Base-by-base conservation (phyloP, 2,329 filamentous ascomycete species). In the Phyllosticta ampelicida region DNA sequence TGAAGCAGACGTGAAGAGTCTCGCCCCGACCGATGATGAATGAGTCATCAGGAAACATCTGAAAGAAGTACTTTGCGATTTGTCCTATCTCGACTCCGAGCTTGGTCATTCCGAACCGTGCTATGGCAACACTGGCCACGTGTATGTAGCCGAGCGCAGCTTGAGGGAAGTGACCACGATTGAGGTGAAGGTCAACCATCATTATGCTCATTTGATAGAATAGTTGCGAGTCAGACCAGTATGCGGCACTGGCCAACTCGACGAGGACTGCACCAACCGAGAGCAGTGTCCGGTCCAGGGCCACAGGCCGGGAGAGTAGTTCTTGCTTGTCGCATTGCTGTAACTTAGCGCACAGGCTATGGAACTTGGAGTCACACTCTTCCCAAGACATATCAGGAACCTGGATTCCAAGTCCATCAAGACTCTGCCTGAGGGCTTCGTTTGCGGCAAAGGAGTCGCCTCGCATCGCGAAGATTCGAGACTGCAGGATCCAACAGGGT, bases 401-500 rank as follows among this genome's bases (percentile, higher is more conserved):
- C 1, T 80, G 71, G 16, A 91, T 78, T 2, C 83, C 87, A 11
- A 96, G 11, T 85, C 85, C 5, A 29, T 75, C 16, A 96, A 26
- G 74, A 61, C 88, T 90, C 51, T 84, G 80, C 65, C 86, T 86
- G 21, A 96, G 75, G 1, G 83, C 82, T 29, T 79, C 73, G 64
- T 95, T 83, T 0, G 90, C 88, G 4, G 80, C 80, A 20, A 78
- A 73, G 26, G 85, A 83, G 62, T 95, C 83, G 1, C 90, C 90
- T 57, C 80, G 80, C 66, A 91, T 84, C 1, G 87, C 83, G 65
- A 85, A 83, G 51, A 96, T 86, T 54, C 90, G 83, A 5, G 89
- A 90, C 68, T 90, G 85, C 36, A 96, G 76, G 48, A 96, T 86
- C 75, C 86, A 95, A 0, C 89, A 89, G 9, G 88, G 86, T 1